Evolutionary conservation across 139 green algal genomes (phyloP).

Genomic region (Closterium sp.): DNA sequence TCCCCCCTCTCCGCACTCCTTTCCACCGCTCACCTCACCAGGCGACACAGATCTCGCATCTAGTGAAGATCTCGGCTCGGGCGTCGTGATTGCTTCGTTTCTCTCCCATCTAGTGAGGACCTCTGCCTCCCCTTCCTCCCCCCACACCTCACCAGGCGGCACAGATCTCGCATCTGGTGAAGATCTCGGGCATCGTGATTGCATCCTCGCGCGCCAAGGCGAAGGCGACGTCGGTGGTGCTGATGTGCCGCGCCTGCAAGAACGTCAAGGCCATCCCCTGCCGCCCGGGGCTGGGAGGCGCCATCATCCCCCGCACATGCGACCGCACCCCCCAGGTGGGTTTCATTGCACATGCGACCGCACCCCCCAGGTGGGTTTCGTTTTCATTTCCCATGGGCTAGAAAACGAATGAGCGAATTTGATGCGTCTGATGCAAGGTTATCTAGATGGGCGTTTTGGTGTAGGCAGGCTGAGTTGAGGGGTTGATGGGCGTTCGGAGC

Average conservation of each 20-base stretch:
- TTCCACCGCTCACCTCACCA: neutral
- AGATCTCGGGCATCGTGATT: slow-evolving; percentile 94
- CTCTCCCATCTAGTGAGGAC: too few species aligned
- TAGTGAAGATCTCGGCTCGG: slow-evolving; percentile 93
- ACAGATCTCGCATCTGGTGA: slow-evolving; percentile 87
- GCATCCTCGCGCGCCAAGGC: slow-evolving; percentile 77
- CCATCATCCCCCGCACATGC: slow-evolving; percentile 73
- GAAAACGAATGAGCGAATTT: too few species aligned
- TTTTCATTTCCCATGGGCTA: neutral
- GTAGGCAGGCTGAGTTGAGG: too few species aligned
- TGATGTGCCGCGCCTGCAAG: slow-evolving; percentile 85
- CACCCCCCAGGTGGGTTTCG: too few species aligned
- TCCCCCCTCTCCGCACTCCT: too few species aligned
- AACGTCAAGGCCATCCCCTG: slow-evolving; percentile 54
- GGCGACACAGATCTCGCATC: slow-evolving; percentile 78
- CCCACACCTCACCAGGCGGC: slow-evolving; percentile 51
- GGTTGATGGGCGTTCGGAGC: too few species aligned
- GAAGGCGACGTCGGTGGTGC: slow-evolving; percentile 87
- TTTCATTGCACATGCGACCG: too few species aligned
- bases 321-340: slow-evolving; percentile 42
- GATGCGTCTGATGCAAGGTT: neutral
- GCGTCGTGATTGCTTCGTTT: slow-evolving; percentile 96
- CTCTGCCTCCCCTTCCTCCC: too few species aligned
- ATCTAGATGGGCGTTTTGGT: too few species aligned
- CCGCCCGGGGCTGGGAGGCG: slow-evolving; percentile 80